A percentile compares a stretch with the other conserved stretches of the same genome.
Conservation (phyloP, 306 rosid genomes). For the Hippophae tibetana region DNA sequence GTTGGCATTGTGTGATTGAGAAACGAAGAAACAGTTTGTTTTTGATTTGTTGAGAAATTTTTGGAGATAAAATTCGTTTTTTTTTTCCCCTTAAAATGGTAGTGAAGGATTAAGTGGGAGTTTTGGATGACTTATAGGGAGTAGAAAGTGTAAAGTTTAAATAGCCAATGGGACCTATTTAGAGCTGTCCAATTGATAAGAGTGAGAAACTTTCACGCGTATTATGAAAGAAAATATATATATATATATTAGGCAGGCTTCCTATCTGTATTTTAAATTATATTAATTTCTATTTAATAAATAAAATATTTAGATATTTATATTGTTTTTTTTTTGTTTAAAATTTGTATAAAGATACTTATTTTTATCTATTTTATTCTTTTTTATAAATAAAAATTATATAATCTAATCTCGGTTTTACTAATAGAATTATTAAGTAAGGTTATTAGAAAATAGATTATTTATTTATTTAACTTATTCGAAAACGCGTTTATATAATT, state of each 20-base stretch:
- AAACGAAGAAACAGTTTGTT: background rate
- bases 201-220: constrained; percentile 21
- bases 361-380: no score
- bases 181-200: constrained; percentile 10
- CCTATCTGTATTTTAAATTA: background rate
- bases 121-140: background rate
- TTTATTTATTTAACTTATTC: no score
- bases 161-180: background rate
- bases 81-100: constrained; percentile 4
- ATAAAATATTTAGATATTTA: background rate
- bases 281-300: background rate
- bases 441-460: no score
- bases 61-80: constrained; percentile 15
- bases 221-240: background rate
- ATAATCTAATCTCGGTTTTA: no score
- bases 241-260: background rate
- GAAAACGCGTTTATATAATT: no score
- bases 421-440: no score
- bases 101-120: background rate
- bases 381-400: no score
- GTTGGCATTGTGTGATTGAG: constrained; percentile 34
- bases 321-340: no score
- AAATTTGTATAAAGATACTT: no score
- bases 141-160: background rate
- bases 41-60: constrained; percentile 19